phyloP scores from a whole-genome alignment of 352 stramenopile species.

The Halophytophthora batemanensis region DNA sequence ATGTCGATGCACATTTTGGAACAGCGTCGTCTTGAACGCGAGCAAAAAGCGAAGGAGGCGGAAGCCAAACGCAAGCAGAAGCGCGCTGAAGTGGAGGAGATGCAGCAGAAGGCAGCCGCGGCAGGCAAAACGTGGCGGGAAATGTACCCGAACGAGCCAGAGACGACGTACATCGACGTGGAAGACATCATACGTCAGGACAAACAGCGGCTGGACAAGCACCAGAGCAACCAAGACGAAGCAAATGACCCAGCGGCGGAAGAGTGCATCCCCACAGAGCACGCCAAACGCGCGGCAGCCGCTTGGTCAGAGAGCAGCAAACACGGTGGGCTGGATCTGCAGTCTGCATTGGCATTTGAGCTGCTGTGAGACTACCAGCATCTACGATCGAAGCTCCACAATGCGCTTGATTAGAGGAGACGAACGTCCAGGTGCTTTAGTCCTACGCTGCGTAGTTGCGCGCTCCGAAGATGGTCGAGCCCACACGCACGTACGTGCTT shows the following conservation, averaged over 20 bases:
- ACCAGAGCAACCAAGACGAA: conserved; percentile 23
- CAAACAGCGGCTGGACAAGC: conserved; percentile 29
- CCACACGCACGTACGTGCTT: conserved; percentile 95
- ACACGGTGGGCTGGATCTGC: conserved; percentile 31
- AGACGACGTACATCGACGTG: conserved; percentile 78
- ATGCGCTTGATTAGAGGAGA: conserved; percentile 2
- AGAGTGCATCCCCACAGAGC: conserved; percentile 35
- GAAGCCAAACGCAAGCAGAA: conserved; percentile 43
- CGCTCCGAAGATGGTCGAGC: conserved; percentile 97
- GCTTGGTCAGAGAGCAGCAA: conserved; percentile 50
- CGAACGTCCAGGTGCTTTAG: conserved; percentile 19
- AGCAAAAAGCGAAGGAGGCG: conserved; percentile 58
- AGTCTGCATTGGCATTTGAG: conserved; percentile 69
- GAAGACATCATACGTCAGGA: conserved; percentile 63
- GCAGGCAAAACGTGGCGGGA: conserved; percentile 73
- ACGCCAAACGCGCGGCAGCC: conserved; percentile 38
- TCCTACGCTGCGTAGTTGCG: conserved; percentile 84
- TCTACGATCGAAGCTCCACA: conserved; percentile 1
- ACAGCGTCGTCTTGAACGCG: conserved; percentile 52
- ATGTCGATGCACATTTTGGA: conserved; percentile 87
- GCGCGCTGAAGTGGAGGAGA: conserved; percentile 50
- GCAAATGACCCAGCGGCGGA: conserved; percentile 5
- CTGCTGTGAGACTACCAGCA: conserved; percentile 35
- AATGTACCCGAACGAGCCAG: conserved; percentile 74
- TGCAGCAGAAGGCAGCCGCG: conserved; percentile 42